Percentiles rank a stretch among this genome's conserved stretches.
Conservation (phyloP, 352 stramenopile genomes). For the Globisporangium sylvaticum region DNA sequence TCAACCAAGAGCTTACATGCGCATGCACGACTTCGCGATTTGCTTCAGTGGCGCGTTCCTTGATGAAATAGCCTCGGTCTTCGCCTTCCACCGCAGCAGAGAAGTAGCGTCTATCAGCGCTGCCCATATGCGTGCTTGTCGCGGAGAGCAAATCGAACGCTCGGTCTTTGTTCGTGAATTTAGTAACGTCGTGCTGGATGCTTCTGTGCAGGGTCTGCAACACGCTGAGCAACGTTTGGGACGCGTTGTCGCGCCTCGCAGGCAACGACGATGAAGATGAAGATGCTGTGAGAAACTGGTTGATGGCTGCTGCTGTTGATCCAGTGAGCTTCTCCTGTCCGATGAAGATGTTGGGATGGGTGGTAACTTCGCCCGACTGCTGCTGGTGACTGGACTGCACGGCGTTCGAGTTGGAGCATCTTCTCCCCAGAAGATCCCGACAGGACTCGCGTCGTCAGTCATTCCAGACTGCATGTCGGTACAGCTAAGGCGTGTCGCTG, state of each 20-base stretch:
- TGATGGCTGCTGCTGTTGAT: background rate
- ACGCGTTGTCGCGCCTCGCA: conserved; percentile 7
- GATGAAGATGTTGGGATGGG: background rate
- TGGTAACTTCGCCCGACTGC: background rate
- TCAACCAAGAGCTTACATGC: conserved; percentile 18
- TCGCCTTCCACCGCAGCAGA: conserved; percentile 25
- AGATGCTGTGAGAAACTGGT: background rate
- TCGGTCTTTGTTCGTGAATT: conserved; percentile 29
- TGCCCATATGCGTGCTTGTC: conserved; percentile 1
- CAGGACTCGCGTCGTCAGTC: conserved; percentile 9
- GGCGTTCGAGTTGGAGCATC: background rate
- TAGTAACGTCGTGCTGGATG: conserved; percentile 31
- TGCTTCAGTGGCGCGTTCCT: conserved; percentile 18
- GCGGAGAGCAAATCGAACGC: conserved; percentile 22
- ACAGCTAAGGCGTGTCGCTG: background rate
- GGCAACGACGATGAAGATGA: background rate
- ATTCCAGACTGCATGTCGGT: background rate
- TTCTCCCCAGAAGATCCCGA: conserved; percentile 34
- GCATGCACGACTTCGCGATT: conserved; percentile 24
- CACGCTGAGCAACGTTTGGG: conserved; percentile 36
- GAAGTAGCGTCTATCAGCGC: conserved; percentile 17
- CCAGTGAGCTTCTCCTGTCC: background rate
- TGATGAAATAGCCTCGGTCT: conserved; percentile 33
- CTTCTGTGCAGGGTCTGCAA: conserved; percentile 44
- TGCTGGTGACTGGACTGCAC: background rate